Percentiles rank a stretch among this genome's conserved stretches.
These are phyloP conservation scores for Pleodorina starrii DNA, from an alignment of 139 green algal genomes.

Conservation along the genomic window DNA sequence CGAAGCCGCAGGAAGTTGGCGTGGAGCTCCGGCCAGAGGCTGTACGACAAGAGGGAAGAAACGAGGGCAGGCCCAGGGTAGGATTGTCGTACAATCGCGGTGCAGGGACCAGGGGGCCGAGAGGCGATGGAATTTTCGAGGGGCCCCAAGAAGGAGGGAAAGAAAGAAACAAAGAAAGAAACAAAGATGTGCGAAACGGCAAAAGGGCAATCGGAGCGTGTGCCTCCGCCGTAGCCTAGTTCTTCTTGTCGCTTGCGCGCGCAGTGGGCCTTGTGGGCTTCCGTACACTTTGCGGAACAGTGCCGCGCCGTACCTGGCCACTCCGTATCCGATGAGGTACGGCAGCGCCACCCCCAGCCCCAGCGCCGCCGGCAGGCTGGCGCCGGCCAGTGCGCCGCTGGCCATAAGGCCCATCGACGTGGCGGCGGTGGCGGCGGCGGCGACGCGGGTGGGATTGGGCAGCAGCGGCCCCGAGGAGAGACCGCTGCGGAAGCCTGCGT, in stretches of 20 bases:
- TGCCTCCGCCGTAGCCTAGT: no score
- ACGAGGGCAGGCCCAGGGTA: no score
- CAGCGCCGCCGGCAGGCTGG: background rate
- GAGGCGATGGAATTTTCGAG: no score
- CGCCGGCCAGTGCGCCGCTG: background rate
- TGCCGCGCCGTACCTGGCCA: background rate
- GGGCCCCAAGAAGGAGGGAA: no score
- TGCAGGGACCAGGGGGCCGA: no score
- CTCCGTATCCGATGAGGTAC: background rate
- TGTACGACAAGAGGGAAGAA: background rate
- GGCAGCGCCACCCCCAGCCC: background rate
- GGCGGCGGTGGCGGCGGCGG: background rate
- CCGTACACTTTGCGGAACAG: no score
- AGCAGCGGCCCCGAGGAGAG: slow-evolving; percentile 36
- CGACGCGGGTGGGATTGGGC: slow-evolving; percentile 27
- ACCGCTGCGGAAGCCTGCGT: background rate
- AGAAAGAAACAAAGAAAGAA: no score
- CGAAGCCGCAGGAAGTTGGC: background rate
- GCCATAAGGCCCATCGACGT: background rate
- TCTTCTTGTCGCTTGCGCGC: no score
- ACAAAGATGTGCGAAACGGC: no score
- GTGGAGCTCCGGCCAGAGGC: slow-evolving; percentile 41
- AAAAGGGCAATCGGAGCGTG: no score
- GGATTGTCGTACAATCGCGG: no score
- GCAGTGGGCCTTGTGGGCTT: no score